phyloP scores from a whole-genome alignment of 345 rosid species.

The Gossypium australe region DNA sequence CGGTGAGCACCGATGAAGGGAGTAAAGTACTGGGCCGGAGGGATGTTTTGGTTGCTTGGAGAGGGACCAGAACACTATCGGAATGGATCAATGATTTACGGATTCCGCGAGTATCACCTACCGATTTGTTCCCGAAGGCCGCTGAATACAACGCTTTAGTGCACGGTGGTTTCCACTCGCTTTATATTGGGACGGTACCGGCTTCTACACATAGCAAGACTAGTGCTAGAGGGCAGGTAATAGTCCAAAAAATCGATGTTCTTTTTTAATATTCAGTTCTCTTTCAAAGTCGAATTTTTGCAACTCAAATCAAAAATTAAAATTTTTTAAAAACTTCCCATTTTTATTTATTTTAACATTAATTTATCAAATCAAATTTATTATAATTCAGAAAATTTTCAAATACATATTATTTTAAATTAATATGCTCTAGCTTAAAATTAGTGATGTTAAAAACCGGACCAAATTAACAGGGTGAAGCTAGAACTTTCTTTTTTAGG shows the following conservation, averaged over 20 bases:
- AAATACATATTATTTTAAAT: too few relatives aligned
- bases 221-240: constrained; percentile 43
- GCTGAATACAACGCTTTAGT: background rate
- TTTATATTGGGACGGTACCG: constrained; percentile 23
- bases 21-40: constrained; percentile 36
- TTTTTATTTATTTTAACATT: too few relatives aligned
- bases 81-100: constrained; percentile 20
- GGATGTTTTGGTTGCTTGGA: constrained; percentile 45
- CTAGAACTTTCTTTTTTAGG: too few relatives aligned
- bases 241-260: background rate
- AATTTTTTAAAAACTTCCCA: too few relatives aligned
- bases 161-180: constrained; percentile 31
- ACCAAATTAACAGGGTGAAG: rapidly evolving
- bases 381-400: too few relatives aligned
- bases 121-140: background rate
- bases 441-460: too few relatives aligned
- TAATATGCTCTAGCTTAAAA: too few relatives aligned
- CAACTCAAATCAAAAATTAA: too few relatives aligned
- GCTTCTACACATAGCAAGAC: constrained; percentile 18
- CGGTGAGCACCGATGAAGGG: constrained; percentile 45
- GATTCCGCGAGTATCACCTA: background rate
- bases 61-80: constrained; percentile 25
- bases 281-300: too few relatives aligned
- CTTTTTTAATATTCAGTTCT: too few relatives aligned
- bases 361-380: too few relatives aligned